Base-by-base conservation (phyloP, 495 filamentous ascomycete species). In the Xylaria telfairii region DNA sequence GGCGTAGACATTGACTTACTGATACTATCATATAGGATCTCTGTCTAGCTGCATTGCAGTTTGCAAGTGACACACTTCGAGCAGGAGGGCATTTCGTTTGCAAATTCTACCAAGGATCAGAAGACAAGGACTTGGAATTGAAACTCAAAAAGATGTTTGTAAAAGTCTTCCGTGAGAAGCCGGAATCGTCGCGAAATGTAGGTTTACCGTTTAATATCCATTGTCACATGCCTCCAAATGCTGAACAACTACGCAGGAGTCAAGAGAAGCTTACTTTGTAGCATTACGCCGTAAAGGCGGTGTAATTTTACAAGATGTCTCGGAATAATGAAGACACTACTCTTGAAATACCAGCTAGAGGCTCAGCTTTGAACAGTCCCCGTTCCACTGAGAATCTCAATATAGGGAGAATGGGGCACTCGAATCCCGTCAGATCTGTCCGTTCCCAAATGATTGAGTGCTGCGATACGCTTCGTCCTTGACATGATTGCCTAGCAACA, bases 41-140 rank as follows among this genome's bases (percentile, higher is more conserved):
- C 42, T 98, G 95, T 81, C 83, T 86, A 69, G 92, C 94, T 60
- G 95, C 96, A 8, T 84, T 99, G 30, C 80, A 85, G 34, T 99
- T 99, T 80, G 87, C 90, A 54, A 90, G 90, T 75, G 93, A 97
- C 74, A 94, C 93, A 12, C 85, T 99, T n/a, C 90, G 88, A 73
- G 79, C 86, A 26, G 91, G 91, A 51, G 96, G 96, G 0, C 90
- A 95, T 77, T 97, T 99, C 74, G 87, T 99, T 41, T 98, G 96
- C 85, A 99, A 99, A 81, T 98, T 97, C 80, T 99, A 98, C 79
- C 92, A 95, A 77, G 96, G 96, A 4, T 78, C 84, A 5, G 93
- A 97, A 74, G 94, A 98, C 76, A 93, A 91, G 80, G 83, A 82
- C 5, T 77, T 99, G 28, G 93, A 97, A 81, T 81, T 77, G 68